Evolutionary conservation across 768 basidiomycete species (phyloP).

Genomic region (Xanthoconium purpureum): DNA sequence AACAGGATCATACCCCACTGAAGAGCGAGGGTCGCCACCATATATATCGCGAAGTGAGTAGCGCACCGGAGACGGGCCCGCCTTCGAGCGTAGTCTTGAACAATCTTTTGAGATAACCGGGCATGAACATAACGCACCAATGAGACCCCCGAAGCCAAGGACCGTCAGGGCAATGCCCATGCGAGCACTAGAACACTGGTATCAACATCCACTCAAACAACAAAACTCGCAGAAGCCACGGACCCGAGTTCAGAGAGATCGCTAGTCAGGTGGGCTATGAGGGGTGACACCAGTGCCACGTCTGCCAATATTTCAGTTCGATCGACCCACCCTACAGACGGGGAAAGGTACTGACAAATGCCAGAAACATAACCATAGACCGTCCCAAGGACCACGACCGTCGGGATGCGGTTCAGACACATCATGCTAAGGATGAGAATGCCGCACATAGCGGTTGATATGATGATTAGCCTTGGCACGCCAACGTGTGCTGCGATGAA

Average conservation of each 20-base stretch:
- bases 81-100: conserved; percentile 27
- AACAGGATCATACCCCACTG: conserved; percentile 35
- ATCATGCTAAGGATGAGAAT: conserved; percentile 45
- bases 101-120: neutral
- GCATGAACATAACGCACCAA: conserved; percentile 12
- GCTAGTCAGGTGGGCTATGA: conserved; percentile 42
- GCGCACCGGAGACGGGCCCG: conserved; percentile 53
- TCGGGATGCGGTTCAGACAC: conserved; percentile 33
- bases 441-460: conserved; percentile 31
- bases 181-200: conserved; percentile 19
- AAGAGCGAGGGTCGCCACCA: conserved; percentile 60
- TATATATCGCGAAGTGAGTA: conserved; percentile 48
- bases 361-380: conserved; percentile 50
- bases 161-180: conserved; percentile 21
- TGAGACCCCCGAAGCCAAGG: conserved; percentile 17
- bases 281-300: conserved; percentile 40
- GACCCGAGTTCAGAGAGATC: conserved; percentile 51
- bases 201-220: neutral
- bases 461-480: conserved; percentile 40
- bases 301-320: conserved; percentile 21
- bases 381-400: conserved; percentile 39
- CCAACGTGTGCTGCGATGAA: conserved; percentile 43
- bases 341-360: conserved; percentile 29
- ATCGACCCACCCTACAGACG: neutral
- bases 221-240: neutral